Base-by-base conservation (phyloP, 768 basidiomycete genomes). In the Dendrothele bispora region DNA sequence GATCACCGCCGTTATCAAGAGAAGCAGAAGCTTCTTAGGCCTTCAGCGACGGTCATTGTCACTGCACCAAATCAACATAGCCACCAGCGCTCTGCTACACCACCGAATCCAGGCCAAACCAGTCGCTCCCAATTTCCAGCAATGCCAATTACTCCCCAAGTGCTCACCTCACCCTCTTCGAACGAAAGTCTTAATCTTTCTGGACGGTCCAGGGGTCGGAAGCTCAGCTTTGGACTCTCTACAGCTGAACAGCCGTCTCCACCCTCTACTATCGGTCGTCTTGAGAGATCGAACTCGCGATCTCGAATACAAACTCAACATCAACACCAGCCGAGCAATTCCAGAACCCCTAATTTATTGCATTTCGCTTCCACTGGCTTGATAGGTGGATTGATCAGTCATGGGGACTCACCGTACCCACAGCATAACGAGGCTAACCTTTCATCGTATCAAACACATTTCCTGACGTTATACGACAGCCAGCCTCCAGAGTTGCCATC, bases 131-230 rank as follows among this genome's bases (percentile, higher is more conserved):
- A 22, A 3, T 21, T 18, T 14, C 39, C 44, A 15, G 25, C 18
- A 24, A 44, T 35, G 44, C 57, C 15, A 50, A 51, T 7, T 46
- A 53, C 2, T 50, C 40, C n/a, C n/a, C n/a, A n/a, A n/a, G 36
- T 62, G 6, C 66, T 66, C 1, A 62, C 61, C 7, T 68, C 69
- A 12, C 63, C 62, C 0, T 68, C 68, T 5, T 69, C 70, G 3
- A 63, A 60, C 11, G 68, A 68, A 48, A 67, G 66, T 10, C 39
- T 69, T 10, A n/a, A n/a, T n/a, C n/a, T n/a, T n/a, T n/a, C n/a
- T n/a, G 55, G 41, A 29, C 50, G 35, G 21, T 46, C 48, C 17
- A 50, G 56, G 7, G 39, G 47, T 7, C 53, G 55, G 3, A 39
- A 51, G 4, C 40, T 56, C 18, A 61, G 59, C 38, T 62, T 54